phyloP scores from a whole-genome alignment of 164 flowering plant genomes.

The Chimonanthus praecox region DNA sequence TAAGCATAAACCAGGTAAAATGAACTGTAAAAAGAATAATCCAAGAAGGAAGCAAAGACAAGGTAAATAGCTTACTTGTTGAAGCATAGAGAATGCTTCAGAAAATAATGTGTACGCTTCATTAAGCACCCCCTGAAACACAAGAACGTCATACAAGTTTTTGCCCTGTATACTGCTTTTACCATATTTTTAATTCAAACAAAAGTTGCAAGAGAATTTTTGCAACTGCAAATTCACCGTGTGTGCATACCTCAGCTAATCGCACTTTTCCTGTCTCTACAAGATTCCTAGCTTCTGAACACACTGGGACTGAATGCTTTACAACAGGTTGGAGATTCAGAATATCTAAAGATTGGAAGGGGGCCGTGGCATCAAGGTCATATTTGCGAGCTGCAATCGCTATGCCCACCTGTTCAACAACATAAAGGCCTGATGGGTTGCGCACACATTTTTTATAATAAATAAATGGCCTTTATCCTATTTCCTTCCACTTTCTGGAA shows the following conservation, averaged over 20 bases:
- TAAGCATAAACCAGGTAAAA: constrained; percentile 1
- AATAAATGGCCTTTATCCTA: background rate
- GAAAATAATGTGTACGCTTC: constrained; percentile 88
- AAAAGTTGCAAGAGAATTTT: background rate
- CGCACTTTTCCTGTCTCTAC: constrained; percentile 89
- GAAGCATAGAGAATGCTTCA: constrained; percentile 92
- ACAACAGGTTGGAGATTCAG: constrained; percentile 85
- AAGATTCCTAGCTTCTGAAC: constrained; percentile 90
- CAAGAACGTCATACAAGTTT: background rate
- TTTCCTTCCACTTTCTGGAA: no score
- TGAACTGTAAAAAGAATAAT: background rate
- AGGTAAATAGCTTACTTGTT: constrained; percentile 53
- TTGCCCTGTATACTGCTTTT: no score
- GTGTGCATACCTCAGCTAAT: constrained; percentile 72
- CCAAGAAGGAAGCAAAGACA: background rate
- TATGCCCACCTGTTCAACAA: constrained; percentile 62
- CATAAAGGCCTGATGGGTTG: background rate
- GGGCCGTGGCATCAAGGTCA: constrained; percentile 56
- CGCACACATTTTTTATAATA: no score
- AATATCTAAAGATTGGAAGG: constrained; percentile 77
- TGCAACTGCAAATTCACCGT: background rate
- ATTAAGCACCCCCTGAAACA: constrained; percentile 87
- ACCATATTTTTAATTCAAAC: no score
- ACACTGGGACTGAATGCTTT: constrained; percentile 89
- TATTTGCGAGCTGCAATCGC: constrained; percentile 74